Evolutionary conservation across 1,284 basidiomycete genomes (phyloP).

Genomic region (Puccinia hordei): DNA sequence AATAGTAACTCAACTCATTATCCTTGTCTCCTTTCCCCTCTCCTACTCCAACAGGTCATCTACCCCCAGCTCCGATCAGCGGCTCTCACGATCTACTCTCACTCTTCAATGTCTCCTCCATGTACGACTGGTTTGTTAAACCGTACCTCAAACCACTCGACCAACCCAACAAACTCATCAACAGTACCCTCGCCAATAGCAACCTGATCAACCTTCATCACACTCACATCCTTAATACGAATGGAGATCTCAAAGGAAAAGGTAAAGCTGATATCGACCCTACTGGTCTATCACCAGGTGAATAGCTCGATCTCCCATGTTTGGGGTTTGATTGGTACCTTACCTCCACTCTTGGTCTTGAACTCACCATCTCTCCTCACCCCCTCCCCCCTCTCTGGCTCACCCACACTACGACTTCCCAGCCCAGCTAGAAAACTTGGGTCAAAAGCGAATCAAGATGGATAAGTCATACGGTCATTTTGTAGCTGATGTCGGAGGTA

Average conservation of each 20-base stretch:
- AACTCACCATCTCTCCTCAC: slow-evolving; percentile 9
- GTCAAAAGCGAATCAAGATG: slow-evolving; percentile 47
- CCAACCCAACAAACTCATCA: slow-evolving; percentile 8
- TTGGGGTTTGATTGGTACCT: neutral
- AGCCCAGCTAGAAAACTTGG: slow-evolving; percentile 22
- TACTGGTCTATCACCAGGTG: slow-evolving; percentile 25
- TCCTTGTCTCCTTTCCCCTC: neutral
- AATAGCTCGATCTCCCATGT: neutral
- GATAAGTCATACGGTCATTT: slow-evolving; percentile 50
- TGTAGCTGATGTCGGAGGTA: slow-evolving; percentile 45
- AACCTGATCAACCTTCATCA: neutral
- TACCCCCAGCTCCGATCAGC: slow-evolving; percentile 22
- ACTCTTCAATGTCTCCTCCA: slow-evolving; percentile 42
- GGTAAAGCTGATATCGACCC: slow-evolving; percentile 27
- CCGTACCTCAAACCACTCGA: slow-evolving; percentile 48
- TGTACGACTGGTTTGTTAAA: slow-evolving; percentile 40
- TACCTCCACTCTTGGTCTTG: neutral
- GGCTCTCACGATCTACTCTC: slow-evolving; percentile 39
- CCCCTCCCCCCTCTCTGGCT: neutral
- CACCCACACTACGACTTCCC: neutral
- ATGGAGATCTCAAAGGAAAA: slow-evolving; percentile 41
- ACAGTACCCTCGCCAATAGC: neutral
- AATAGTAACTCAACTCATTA: neutral
- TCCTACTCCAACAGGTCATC: slow-evolving; percentile 1
- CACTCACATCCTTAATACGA: slow-evolving; percentile 1